Percentiles rank a stretch among this genome's conserved stretches.
Evolutionary conservation across 495 filamentous ascomycete species (phyloP).

Genomic region (Astrothelium macrocarpum): DNA sequence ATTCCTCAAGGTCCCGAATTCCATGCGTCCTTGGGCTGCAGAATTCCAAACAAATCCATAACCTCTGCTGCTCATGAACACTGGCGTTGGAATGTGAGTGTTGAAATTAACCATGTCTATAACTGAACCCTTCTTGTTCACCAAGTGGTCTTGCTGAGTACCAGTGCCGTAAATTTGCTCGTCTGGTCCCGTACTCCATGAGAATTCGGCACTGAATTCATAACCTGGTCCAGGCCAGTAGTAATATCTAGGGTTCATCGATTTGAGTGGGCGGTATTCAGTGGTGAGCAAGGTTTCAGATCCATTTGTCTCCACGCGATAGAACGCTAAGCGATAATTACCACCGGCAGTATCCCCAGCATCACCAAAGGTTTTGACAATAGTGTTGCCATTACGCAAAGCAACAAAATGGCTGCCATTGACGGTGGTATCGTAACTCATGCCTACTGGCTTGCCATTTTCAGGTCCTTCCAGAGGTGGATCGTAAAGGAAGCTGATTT

Average conservation of each 20-base stretch:
- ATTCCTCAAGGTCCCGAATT: slow-evolving; percentile 9
- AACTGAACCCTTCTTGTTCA: slow-evolving; percentile 12
- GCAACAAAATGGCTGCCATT: slow-evolving; percentile 8
- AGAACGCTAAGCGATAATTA: slow-evolving; percentile 8
- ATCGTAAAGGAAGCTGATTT: slow-evolving; percentile 15
- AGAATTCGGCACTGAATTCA: slow-evolving; percentile 11
- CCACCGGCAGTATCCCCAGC: slow-evolving; percentile 7
- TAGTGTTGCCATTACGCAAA: slow-evolving; percentile 12
- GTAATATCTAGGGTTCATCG: slow-evolving; percentile 11
- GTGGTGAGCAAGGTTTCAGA: slow-evolving; percentile 8
- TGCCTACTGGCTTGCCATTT: slow-evolving; percentile 2
- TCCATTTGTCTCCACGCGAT: slow-evolving; percentile 7
- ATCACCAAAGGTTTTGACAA: slow-evolving; percentile 10
- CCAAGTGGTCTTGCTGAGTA: slow-evolving; percentile 13
- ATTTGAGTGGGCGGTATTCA: slow-evolving; percentile 11
- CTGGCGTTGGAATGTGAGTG: slow-evolving; percentile 11
- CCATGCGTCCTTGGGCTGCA: slow-evolving; percentile 11
- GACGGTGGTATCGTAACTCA: slow-evolving; percentile 11
- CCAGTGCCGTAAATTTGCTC: slow-evolving; percentile 15
- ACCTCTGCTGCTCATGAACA: slow-evolving; percentile 15
- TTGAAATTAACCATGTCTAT: slow-evolving; percentile 17
- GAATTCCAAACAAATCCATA: slow-evolving; percentile 16
- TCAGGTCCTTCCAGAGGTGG: slow-evolving; percentile 14
- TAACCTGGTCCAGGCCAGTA: slow-evolving; percentile 12
- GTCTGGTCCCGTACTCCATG: slow-evolving; percentile 9